Conservation (phyloP, 1,284 basidiomycete genomes). For the Ceratobasidium sp. region DNA sequence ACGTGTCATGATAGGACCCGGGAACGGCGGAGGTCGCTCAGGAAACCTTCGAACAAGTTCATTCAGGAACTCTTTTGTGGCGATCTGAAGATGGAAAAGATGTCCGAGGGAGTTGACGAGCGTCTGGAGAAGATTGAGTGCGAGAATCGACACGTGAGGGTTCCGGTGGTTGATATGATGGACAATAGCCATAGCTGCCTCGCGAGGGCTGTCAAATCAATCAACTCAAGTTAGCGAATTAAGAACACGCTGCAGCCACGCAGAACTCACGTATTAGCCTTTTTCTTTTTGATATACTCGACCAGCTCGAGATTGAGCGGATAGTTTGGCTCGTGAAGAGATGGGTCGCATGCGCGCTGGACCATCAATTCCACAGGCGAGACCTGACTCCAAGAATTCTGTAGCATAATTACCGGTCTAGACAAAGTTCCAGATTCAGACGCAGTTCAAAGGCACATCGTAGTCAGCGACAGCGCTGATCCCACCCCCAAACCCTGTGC, state of each 20-base stretch:
- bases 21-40: conserved; percentile 95
- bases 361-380: conserved; percentile 78
- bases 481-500: conserved; percentile 25
- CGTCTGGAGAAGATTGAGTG: conserved; percentile 88
- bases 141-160: conserved; percentile 88
- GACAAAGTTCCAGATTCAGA: conserved; percentile 30
- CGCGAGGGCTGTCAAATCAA: conserved; percentile 73
- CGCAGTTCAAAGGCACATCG: background rate
- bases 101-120: conserved; percentile 97
- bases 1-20: conserved; percentile 92
- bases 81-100: conserved; percentile 95
- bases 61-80: conserved; percentile 98
- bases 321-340: conserved; percentile 90
- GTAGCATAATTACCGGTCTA: conserved; percentile 45
- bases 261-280: conserved; percentile 89
- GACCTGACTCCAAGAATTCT: conserved; percentile 54
- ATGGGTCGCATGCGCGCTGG: conserved; percentile 90
- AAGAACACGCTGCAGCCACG: background rate
- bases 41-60: conserved; percentile 98
- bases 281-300: conserved; percentile 93
- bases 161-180: conserved; percentile 90
- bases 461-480: conserved; percentile 22
- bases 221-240: conserved; percentile 32
- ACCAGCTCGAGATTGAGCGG: conserved; percentile 93
- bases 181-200: conserved; percentile 87